phyloP scores from a whole-genome alignment of 202 grass and related monocot genomes.

The Miscanthus sacchariflorus region DNA sequence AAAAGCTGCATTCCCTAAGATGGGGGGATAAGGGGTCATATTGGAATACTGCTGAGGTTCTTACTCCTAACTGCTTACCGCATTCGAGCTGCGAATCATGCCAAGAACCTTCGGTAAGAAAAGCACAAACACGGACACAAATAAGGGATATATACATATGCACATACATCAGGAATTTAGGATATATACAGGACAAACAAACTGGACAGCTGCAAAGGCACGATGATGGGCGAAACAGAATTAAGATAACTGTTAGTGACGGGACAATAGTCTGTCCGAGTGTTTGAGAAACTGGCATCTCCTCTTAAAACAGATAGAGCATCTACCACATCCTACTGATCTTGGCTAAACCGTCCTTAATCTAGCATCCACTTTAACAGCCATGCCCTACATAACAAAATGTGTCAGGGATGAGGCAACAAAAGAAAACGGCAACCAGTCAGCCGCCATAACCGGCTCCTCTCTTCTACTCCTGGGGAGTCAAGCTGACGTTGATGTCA shows the following conservation, averaged over 20 bases:
- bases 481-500: constrained; percentile 83
- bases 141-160: no score
- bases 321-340: background rate
- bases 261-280: background rate
- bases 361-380: background rate
- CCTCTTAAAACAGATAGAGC: background rate
- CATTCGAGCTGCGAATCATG: no score
- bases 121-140: no score
- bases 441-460: background rate
- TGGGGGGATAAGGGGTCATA: no score
- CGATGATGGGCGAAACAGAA: background rate
- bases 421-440: constrained; percentile 26
- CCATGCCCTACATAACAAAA: constrained; percentile 51
- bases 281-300: background rate
- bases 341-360: background rate
- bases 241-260: background rate
- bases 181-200: background rate
- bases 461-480: constrained; percentile 59
- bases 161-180: background rate
- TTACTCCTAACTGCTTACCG: no score
- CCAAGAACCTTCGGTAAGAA: no score
- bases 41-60: no score
- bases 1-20: no score
- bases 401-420: constrained; percentile 46
- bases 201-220: background rate